These are phyloP conservation scores for Dothiorella sarmentorum DNA, from an alignment of 2,329 filamentous ascomycete species.

Conservation along the genomic window DNA sequence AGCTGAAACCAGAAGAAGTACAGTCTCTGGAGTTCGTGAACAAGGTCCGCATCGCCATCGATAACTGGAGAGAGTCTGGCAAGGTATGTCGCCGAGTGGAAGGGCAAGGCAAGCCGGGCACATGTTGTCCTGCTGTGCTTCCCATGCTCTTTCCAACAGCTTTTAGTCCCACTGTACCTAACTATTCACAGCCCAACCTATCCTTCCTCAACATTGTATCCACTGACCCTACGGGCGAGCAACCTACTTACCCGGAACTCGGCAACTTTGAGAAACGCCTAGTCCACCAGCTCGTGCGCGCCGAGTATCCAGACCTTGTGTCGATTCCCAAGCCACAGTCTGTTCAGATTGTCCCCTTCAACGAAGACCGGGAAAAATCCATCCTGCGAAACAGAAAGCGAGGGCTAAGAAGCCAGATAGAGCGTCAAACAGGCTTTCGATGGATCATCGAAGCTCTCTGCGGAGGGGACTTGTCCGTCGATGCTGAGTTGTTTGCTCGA, in stretches of 20 bases:
- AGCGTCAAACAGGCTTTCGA: constrained; percentile 46
- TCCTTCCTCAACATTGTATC: constrained; percentile 29
- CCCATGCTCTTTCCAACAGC: not conserved
- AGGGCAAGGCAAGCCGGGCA: constrained; percentile 9
- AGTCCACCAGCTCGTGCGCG: constrained; percentile 63
- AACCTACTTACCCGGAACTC: constrained; percentile 23
- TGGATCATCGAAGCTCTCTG: constrained; percentile 50
- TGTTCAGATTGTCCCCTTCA: constrained; percentile 41
- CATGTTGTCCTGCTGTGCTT: not conserved
- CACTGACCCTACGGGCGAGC: constrained; percentile 26
- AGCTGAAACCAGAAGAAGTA: constrained; percentile 50
- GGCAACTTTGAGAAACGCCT: constrained; percentile 59
- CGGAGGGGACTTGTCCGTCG: constrained; percentile 37
- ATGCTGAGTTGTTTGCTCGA: constrained; percentile 36
- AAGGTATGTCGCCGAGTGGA: constrained; percentile 20
- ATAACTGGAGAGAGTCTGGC: constrained; percentile 43
- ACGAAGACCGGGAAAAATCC: constrained; percentile 44
- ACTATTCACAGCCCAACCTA: constrained; percentile 31
- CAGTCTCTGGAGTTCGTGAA: constrained; percentile 52
- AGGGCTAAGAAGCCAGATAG: not conserved
- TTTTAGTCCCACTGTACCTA: constrained; percentile 43
- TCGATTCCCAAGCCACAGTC: constrained; percentile 42
- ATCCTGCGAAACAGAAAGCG: constrained; percentile 28
- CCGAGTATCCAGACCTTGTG: constrained; percentile 53
- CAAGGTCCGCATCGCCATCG: constrained; percentile 44